phyloP scores from a whole-genome alignment of 1,284 basidiomycete species.

The Trametes hirsuta region DNA sequence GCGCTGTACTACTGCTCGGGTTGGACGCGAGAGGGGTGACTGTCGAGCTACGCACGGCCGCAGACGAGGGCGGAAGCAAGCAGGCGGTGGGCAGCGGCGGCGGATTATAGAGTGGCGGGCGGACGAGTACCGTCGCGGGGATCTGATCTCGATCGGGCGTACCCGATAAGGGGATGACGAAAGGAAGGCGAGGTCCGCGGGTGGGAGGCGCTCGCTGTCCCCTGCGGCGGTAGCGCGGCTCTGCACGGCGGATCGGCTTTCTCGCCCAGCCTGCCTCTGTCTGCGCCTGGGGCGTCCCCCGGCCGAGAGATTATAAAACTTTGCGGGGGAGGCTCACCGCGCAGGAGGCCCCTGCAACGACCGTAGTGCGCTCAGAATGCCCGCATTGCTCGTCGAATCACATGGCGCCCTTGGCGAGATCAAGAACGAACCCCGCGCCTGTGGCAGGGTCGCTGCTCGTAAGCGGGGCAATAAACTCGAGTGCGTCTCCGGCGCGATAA shows the following conservation, averaged over 20 bases:
- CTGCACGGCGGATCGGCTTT: neutral
- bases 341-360: neutral
- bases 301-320: slow-evolving; percentile 7
- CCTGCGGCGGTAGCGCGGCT: slow-evolving; percentile 24
- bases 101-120: neutral
- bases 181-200: slow-evolving; percentile 7
- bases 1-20: too few relatives aligned
- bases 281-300: neutral
- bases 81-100: neutral
- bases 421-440: slow-evolving; percentile 13
- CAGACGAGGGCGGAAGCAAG: neutral
- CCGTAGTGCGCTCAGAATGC: slow-evolving; percentile 12
- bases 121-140: slow-evolving; percentile 1
- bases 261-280: neutral
- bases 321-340: neutral
- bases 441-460: slow-evolving; percentile 16
- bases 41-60: too few relatives aligned
- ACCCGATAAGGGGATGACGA: slow-evolving; percentile 19
- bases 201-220: neutral
- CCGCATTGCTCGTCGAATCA: slow-evolving; percentile 23
- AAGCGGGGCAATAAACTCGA: slow-evolving; percentile 26
- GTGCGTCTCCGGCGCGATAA: slow-evolving; percentile 25
- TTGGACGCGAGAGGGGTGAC: too few relatives aligned
- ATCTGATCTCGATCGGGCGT: slow-evolving; percentile 21
- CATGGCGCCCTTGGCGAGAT: slow-evolving; percentile 15